Percentiles rank a stretch among this genome's conserved stretches.
phyloP scores from a whole-genome alignment of 2,329 filamentous ascomycete genomes.

The Exophiala calicioides region DNA sequence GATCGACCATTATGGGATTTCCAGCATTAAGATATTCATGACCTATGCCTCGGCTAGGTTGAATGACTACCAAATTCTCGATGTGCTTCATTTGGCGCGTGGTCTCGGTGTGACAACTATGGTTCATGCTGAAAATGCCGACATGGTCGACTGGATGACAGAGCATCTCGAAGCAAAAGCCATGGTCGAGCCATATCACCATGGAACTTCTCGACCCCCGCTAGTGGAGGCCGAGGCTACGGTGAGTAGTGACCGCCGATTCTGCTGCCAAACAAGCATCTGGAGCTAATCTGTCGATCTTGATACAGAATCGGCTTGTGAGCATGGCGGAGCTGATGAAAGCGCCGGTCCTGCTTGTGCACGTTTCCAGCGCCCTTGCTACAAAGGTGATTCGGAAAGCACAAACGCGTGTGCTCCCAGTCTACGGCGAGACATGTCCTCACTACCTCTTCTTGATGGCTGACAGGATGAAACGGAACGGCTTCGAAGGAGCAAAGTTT shows the following conservation, averaged over 20 bases:
- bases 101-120: constrained; percentile 47
- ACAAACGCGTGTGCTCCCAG: constrained; percentile 52
- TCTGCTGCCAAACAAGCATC: too few species aligned
- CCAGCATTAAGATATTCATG: constrained; percentile 50
- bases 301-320: constrained; percentile 47
- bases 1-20: constrained; percentile 42
- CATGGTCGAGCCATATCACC: constrained; percentile 38
- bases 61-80: constrained; percentile 44
- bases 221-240: constrained; percentile 47
- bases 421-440: constrained; percentile 60
- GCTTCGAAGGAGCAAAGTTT: constrained; percentile 51
- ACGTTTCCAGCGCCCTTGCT: constrained; percentile 37
- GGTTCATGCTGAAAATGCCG: constrained; percentile 50
- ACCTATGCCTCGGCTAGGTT: constrained; percentile 47
- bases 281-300: background rate
- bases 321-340: constrained; percentile 52
- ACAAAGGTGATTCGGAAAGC: constrained; percentile 52
- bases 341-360: constrained; percentile 56
- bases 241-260: too few species aligned
- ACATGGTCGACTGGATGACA: constrained; percentile 41
- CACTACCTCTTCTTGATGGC: constrained; percentile 58
- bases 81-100: constrained; percentile 44
- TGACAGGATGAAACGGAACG: constrained; percentile 39
- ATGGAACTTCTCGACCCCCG: constrained; percentile 43
- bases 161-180: constrained; percentile 18